Evolutionary conservation across 2,329 filamentous ascomycete genomes (phyloP).

Genomic region (Colletotrichum euphorbiae): DNA sequence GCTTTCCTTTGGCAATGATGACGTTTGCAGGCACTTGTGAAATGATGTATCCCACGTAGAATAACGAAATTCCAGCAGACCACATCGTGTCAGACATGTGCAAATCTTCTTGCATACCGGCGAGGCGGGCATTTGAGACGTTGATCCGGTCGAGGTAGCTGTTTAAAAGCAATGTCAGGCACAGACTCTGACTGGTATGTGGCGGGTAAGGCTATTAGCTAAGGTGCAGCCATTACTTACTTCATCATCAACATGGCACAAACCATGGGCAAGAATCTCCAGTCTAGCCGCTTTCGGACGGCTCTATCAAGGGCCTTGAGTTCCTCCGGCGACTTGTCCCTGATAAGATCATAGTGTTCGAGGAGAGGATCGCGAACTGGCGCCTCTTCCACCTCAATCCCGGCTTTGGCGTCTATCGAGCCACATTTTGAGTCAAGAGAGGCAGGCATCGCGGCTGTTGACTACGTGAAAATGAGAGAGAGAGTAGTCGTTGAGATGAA

Average conservation of each 20-base stretch:
- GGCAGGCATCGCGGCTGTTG: constrained; percentile 1
- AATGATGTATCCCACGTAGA: constrained; percentile 60
- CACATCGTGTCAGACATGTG: constrained; percentile 51
- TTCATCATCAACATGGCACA: constrained; percentile 49
- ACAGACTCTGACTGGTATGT: neutral
- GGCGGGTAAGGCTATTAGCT: neutral
- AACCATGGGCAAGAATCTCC: constrained; percentile 45
- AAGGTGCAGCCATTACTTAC: constrained; percentile 38
- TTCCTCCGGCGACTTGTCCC: constrained; percentile 42
- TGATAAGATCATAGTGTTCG: constrained; percentile 39
- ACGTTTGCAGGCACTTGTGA: constrained; percentile 60
- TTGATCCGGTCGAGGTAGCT: constrained; percentile 65
- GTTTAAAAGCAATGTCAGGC: neutral
- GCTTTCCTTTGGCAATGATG: constrained; percentile 54
- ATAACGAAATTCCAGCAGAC: constrained; percentile 55
- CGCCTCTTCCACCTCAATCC: constrained; percentile 12
- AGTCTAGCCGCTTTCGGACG: constrained; percentile 45
- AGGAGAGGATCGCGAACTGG: constrained; percentile 26
- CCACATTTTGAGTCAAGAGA: constrained; percentile 2
- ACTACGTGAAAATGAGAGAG: no score
- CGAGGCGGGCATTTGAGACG: constrained; percentile 57
- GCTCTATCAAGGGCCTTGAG: constrained; percentile 44
- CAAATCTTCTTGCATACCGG: constrained; percentile 51
- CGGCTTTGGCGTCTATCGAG: constrained; percentile 28
- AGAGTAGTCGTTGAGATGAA: no score